These are phyloP conservation scores for Trichoderma sp. DNA, from an alignment of 2,329 filamentous ascomycete genomes.

Conservation along the genomic window DNA sequence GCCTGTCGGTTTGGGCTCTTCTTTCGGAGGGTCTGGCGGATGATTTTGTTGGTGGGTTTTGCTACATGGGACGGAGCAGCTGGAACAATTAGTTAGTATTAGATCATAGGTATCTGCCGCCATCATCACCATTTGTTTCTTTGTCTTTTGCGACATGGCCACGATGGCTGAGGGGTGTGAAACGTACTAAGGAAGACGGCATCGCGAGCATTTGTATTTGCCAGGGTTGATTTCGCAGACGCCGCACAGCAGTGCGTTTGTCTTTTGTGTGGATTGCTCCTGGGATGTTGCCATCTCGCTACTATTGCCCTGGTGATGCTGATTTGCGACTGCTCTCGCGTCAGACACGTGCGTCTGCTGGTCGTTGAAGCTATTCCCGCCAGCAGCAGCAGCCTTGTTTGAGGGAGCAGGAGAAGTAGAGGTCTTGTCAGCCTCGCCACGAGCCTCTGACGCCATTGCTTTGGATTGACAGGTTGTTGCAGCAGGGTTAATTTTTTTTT, in stretches of 20 bases:
- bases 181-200: slow-evolving; percentile 57
- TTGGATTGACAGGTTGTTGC: neutral
- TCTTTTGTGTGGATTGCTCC: neutral
- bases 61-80: slow-evolving; percentile 60
- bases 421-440: neutral
- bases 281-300: neutral
- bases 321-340: neutral
- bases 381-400: neutral
- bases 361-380: neutral
- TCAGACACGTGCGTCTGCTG: slow-evolving; percentile 5
- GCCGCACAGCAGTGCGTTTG: slow-evolving; percentile 39
- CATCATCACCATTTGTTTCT: neutral
- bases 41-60: slow-evolving; percentile 52
- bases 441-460: slow-evolving; percentile 7
- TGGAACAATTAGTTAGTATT: slow-evolving; percentile 29
- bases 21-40: slow-evolving; percentile 37
- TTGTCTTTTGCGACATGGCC: neutral
- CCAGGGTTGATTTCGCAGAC: slow-evolving; percentile 51
- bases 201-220: slow-evolving; percentile 65
- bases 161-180: neutral
- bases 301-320: neutral
- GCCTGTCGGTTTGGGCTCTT: slow-evolving; percentile 28
- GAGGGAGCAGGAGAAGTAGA: neutral
- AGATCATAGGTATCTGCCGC: neutral
- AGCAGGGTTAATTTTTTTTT: neutral